phyloP scores from a whole-genome alignment of 768 basidiomycete species.

The Rubroboletus satanas region DNA sequence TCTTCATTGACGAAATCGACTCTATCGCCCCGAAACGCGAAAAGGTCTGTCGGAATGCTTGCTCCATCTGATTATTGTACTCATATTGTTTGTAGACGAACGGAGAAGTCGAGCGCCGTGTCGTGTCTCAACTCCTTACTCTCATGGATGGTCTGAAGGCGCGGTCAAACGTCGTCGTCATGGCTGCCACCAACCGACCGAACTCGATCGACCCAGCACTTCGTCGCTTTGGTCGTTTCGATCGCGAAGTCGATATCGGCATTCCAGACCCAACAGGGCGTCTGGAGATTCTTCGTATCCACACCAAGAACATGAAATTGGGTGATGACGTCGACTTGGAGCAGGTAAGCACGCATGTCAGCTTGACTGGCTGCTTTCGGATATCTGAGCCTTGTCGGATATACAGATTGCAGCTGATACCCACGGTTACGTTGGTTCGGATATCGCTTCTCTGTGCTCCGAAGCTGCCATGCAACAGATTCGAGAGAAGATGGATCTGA shows the following conservation, averaged over 20 bases:
- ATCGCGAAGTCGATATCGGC: slow-evolving; percentile 98
- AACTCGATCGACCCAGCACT: slow-evolving; percentile 99
- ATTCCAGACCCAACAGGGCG: slow-evolving; percentile 99
- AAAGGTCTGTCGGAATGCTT: slow-evolving; percentile 56
- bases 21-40: slow-evolving; percentile 99
- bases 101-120: slow-evolving; percentile 98
- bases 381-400: slow-evolving; percentile 5
- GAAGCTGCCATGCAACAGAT: slow-evolving; percentile 99
- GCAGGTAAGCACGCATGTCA: slow-evolving; percentile 47
- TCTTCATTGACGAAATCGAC: slow-evolving; percentile 99
- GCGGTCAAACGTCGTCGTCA: slow-evolving; percentile 98
- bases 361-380: neutral
- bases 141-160: slow-evolving; percentile 99
- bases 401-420: slow-evolving; percentile 94
- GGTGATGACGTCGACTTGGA: slow-evolving; percentile 96
- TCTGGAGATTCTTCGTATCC: slow-evolving; percentile 96
- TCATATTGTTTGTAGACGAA: slow-evolving; percentile 63
- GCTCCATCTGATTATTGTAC: neutral
- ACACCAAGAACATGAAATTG: slow-evolving; percentile 99
- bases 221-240: slow-evolving; percentile 97
- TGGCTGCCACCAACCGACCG: slow-evolving; percentile 98
- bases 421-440: slow-evolving; percentile 98
- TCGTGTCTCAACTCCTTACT: slow-evolving; percentile 96
- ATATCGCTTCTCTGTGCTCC: slow-evolving; percentile 94
- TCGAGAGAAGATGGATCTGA: slow-evolving; percentile 99